Evolutionary conservation across 129 eudicot genomes (phyloP).

Genomic region (Ambrosia artemisiifolia): DNA sequence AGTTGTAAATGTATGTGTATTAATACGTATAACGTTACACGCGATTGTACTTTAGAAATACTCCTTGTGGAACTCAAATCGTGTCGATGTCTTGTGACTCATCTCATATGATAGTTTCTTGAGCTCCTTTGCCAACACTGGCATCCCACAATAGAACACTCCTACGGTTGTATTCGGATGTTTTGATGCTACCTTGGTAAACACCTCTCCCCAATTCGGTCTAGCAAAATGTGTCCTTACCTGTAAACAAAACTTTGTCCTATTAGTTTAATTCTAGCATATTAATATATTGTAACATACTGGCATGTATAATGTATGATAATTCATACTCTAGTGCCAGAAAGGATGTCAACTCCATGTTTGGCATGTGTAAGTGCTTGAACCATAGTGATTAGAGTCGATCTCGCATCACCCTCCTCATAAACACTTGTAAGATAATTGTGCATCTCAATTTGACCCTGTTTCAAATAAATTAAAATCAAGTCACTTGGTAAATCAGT

Average conservation of each 20-base stretch:
- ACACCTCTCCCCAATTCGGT: conserved; percentile 94
- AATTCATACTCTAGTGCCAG: conserved; percentile 79
- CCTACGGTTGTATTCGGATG: conserved; percentile 54
- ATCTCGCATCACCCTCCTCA: conserved; percentile 97
- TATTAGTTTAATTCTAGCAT: not conserved
- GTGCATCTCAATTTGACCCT: conserved; percentile 99
- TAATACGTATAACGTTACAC: not conserved
- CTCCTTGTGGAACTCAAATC: conserved; percentile 91
- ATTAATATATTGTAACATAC: not conserved
- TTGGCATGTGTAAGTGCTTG: conserved; percentile 97
- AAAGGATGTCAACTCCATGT: conserved; percentile 91
- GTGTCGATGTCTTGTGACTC: conserved; percentile 79
- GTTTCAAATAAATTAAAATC: conserved; percentile 13
- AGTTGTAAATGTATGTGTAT: not conserved
- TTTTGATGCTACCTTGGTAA: conserved; percentile 57
- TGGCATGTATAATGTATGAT: not conserved
- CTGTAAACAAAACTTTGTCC: conserved; percentile 35
- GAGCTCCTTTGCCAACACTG: conserved; percentile 88
- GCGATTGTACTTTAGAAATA: conserved; percentile 48
- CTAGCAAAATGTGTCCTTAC: conserved; percentile 92
- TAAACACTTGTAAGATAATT: conserved; percentile 90
- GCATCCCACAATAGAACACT: conserved; percentile 93
- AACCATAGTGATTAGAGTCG: conserved; percentile 97
- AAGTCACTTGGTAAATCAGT: conserved; percentile 9
- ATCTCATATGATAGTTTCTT: conserved; percentile 61